Conservation (phyloP, 2,329 filamentous ascomycete genomes). For the Colletotrichum plurivorum region DNA sequence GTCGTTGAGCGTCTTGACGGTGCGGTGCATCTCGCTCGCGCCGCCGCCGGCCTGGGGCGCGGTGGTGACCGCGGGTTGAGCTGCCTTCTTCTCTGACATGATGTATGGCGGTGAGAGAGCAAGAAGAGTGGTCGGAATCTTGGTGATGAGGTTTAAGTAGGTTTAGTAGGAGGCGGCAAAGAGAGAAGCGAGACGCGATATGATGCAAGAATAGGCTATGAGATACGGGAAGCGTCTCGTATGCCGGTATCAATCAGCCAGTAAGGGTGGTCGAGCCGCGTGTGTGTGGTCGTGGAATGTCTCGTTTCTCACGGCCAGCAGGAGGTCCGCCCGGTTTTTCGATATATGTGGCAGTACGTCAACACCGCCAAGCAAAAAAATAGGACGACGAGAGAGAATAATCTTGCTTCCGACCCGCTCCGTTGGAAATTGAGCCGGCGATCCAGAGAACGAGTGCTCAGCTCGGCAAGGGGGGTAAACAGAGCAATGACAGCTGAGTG, state of each 20-base stretch:
- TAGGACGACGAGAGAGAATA: conserved; percentile 7
- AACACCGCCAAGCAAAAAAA: conserved; percentile 21
- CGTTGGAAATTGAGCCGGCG: conserved; percentile 9
- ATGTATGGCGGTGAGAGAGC: conserved; percentile 15
- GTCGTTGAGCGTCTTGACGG: conserved; percentile 58
- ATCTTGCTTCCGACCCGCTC: conserved; percentile 27
- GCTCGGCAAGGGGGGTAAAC: conserved; percentile 12
- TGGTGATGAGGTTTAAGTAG: conserved; percentile 4
- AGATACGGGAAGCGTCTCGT: conserved; percentile 27
- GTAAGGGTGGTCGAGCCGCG: conserved; percentile 15
- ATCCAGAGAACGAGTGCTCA: conserved; percentile 14
- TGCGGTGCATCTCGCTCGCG: conserved; percentile 56
- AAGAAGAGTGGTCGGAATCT: background rate
- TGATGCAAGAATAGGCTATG: conserved; percentile 28
- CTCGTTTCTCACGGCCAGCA: conserved; percentile 6
- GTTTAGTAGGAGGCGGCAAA: background rate
- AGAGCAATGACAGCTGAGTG: conserved; percentile 9
- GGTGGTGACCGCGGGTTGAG: conserved; percentile 14
- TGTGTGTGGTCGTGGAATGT: background rate
- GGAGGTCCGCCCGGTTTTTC: conserved; percentile 4
- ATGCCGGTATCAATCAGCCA: conserved; percentile 20
- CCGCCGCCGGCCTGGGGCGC: conserved; percentile 62
- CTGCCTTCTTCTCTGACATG: conserved; percentile 27
- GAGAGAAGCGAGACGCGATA: conserved; percentile 17
- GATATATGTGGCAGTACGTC: conserved; percentile 24